Conservation (phyloP, 371 early-diverging fungal genomes). For the Choanephora cucurbitarum region DNA sequence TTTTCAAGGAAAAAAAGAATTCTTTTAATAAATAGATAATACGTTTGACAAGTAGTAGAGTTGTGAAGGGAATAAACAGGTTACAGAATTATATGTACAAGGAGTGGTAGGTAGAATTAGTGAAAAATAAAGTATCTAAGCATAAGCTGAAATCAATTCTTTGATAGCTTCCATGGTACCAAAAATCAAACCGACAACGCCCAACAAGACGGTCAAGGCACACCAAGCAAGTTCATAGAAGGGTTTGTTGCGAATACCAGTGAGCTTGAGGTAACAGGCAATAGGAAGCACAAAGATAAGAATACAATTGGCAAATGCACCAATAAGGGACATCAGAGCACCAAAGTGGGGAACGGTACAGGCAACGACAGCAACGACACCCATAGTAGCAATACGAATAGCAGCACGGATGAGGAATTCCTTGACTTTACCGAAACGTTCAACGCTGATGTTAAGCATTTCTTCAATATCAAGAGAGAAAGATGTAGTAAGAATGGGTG, state of each 20-base stretch:
- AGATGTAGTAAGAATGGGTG: conserved; percentile 77
- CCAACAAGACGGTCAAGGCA: conserved; percentile 59
- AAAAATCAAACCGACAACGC: conserved; percentile 72
- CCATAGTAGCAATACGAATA: conserved; percentile 16
- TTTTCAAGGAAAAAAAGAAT: too few species aligned
- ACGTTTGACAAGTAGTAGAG: neutral
- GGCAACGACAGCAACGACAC: conserved; percentile 59
- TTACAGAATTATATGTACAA: conserved; percentile 4
- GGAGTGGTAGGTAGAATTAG: too few species aligned
- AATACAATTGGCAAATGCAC: conserved; percentile 76
- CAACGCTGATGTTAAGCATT: conserved; percentile 53
- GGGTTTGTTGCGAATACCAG: conserved; percentile 63
- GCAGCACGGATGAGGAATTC: conserved; percentile 23
- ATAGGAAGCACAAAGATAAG: conserved; percentile 86
- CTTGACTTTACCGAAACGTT: conserved; percentile 34
- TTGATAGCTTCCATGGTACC: conserved; percentile 74
- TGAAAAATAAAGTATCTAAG: conserved; percentile 9
- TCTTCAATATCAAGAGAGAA: conserved; percentile 69
- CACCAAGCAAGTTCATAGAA: conserved; percentile 61
- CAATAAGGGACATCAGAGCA: conserved; percentile 81
- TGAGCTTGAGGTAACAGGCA: conserved; percentile 76
- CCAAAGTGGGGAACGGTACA: conserved; percentile 79
- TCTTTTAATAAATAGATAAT: neutral
- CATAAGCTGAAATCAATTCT: conserved; percentile 47
- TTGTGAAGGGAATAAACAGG: neutral